Evolutionary conservation across 179 eudicot species (phyloP), one percentile per base, ranked within the genome.

Genomic region (Monotropa hypopitys): DNA sequence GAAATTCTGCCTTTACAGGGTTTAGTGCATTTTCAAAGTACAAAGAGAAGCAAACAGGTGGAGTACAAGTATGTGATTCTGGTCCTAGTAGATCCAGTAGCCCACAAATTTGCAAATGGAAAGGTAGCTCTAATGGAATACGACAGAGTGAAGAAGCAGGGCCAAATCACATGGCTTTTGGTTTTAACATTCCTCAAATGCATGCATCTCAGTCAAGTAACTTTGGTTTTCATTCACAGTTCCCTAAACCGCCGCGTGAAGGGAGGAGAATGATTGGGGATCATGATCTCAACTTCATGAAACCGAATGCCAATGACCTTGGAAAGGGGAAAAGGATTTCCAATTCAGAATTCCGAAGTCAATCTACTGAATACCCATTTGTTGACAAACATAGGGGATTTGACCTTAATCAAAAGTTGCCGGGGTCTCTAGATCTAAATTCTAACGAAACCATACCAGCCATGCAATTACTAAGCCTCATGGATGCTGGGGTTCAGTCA

Each of bases 391-490:
- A 78, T 32, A 76, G 70, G 54, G 79, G 23, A 73, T 50, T 71
- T 47, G 82, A 85, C 72, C 72, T 61, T 2, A 72, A 77, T 23
- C 61, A 66, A 51, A 80, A 69, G 21, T 70, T 54, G 42, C 66
- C 70, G 2, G 80, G 72, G 21, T 69, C 85, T 15, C 30, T 76
- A 23, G 86, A 88, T 78, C 59, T 80, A n/a, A 78, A 84, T 54
- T 63, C 81, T 20, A 88, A 81, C 18, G 90, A 88, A 43, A 72
- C 85, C 35, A 86, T 88, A 49, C 88, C 90, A 10, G 88, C 89
- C 61, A 81, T 88, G 90, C 88, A 83, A 63, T 75, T 88, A 78
- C 84, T 88, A 10, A 84, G 89, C 79, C 85, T 88, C 71, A 86
- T 88, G 88, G 84, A 86, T 72, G 83, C 80, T 21, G 79, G 89